These are phyloP conservation scores for Mycena chlorophos DNA, from an alignment of 768 basidiomycete genomes.

Conservation along the genomic window DNA sequence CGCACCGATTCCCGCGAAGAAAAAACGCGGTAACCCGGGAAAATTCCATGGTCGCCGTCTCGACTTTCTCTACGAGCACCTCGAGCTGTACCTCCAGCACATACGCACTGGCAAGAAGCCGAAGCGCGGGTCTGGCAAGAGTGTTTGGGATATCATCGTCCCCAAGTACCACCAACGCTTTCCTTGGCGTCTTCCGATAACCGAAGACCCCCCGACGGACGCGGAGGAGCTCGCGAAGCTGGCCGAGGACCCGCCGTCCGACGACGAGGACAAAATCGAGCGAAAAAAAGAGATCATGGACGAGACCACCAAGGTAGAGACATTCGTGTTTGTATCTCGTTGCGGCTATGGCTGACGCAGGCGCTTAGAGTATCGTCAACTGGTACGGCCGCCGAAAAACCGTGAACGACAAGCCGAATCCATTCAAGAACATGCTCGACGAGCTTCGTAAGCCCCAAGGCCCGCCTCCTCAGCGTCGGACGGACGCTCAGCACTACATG, in stretches of 20 bases:
- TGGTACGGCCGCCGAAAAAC: neutral
- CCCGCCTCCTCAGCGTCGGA: neutral
- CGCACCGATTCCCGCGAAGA: too few relatives aligned
- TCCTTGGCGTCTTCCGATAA: neutral
- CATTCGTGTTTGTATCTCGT: neutral
- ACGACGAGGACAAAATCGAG: neutral
- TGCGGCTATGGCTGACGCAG: too few relatives aligned
- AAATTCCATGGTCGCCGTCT: neutral
- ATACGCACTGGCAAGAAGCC: neutral
- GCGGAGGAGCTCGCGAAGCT: neutral
- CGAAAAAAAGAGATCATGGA: neutral
- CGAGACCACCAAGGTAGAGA: neutral
- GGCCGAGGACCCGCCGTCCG: neutral
- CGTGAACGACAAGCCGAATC: neutral
- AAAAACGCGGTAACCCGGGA: neutral
- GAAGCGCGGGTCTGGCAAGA: neutral
- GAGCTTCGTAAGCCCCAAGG: neutral
- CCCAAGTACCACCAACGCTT: neutral
- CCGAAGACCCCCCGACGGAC: neutral
- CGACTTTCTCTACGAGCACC: neutral
- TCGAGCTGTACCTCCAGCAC: neutral
- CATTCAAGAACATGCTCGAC: neutral
- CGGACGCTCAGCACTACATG: neutral
- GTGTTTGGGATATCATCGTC: neutral
- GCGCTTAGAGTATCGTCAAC: neutral